Evolutionary conservation across 1,139 yeast species (phyloP).

Genomic region (Yamadazyma dushanensis): DNA sequence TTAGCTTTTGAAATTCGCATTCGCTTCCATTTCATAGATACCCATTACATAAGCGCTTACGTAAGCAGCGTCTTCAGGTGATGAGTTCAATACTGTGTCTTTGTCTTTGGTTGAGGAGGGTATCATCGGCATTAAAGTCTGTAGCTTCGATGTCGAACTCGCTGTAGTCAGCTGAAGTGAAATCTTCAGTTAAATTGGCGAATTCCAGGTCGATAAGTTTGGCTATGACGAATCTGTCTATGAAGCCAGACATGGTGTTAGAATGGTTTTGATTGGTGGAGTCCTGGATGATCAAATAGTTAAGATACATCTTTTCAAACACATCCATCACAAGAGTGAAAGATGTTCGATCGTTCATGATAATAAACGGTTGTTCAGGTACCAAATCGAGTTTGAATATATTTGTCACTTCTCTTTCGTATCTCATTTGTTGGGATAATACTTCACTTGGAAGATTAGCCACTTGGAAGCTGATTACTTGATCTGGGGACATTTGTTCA

Average conservation of each 20-base stretch:
- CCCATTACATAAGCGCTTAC: not conserved
- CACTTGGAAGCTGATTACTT: slow-evolving; percentile 26
- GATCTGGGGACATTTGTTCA: slow-evolving; percentile 4
- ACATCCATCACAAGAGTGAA: slow-evolving; percentile 37
- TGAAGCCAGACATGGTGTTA: slow-evolving; percentile 36
- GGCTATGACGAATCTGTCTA: slow-evolving; percentile 41
- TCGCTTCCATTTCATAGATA: not conserved
- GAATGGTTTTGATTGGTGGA: slow-evolving; percentile 13
- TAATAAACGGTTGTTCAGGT: slow-evolving; percentile 22
- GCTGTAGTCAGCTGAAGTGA: slow-evolving; percentile 6
- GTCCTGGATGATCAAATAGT: slow-evolving; percentile 31
- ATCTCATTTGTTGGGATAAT: slow-evolving; percentile 27
- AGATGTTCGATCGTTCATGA: slow-evolving; percentile 35
- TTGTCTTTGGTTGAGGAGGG: slow-evolving; percentile 15
- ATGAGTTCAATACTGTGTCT: slow-evolving; percentile 31
- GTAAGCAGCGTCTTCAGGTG: slow-evolving; percentile 24
- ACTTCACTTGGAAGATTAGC: slow-evolving; percentile 19
- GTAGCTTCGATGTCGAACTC: slow-evolving; percentile 20
- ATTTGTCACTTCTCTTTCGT: slow-evolving; percentile 19
- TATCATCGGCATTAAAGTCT: not conserved
- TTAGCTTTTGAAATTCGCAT: no score
- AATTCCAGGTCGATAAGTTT: slow-evolving; percentile 32
- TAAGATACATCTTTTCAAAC: slow-evolving; percentile 43
- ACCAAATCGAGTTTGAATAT: slow-evolving; percentile 18
- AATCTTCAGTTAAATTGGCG: slow-evolving; percentile 20